Evolutionary conservation across 352 stramenopile species (phyloP).

Genomic region (Pythium graminicola): DNA sequence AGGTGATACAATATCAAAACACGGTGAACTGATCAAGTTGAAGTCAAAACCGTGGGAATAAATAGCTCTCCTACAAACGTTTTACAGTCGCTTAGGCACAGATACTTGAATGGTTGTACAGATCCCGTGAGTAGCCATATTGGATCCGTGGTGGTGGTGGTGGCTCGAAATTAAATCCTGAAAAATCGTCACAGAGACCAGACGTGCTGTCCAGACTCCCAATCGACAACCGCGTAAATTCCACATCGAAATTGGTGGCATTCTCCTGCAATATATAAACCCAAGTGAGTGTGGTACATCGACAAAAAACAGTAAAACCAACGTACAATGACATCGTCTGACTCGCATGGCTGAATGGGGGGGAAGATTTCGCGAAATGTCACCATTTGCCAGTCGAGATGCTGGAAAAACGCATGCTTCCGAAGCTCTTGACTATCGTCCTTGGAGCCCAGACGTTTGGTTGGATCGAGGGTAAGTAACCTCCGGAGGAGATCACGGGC

Average conservation of each 20-base stretch:
- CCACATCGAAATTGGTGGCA: constrained; percentile 78
- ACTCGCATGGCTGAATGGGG: constrained; percentile 60
- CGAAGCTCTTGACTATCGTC: constrained; percentile 45
- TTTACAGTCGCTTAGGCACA: constrained; percentile 13
- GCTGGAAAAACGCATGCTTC: constrained; percentile 66
- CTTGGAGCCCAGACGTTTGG: constrained; percentile 47
- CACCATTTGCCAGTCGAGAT: constrained; percentile 65
- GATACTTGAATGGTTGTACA: constrained; percentile 18
- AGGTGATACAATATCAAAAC: not conserved
- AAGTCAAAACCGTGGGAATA: too few species aligned
- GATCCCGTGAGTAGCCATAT: constrained; percentile 47
- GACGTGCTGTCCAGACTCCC: constrained; percentile 31
- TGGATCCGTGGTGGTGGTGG: constrained; percentile 40
- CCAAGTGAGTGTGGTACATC: not conserved
- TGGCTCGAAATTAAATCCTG: constrained; percentile 83
- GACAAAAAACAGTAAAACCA: not conserved
- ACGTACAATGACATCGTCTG: constrained; percentile 40
- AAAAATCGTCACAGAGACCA: constrained; percentile 55
- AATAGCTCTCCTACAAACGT: too few species aligned
- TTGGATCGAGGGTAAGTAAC: constrained; percentile 48
- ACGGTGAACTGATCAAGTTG: not conserved
- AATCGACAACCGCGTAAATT: constrained; percentile 72
- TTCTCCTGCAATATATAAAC: constrained; percentile 29
- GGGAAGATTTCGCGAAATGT: constrained; percentile 48
- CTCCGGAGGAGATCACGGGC: constrained; percentile 44